Conservation (phyloP, 108 stramenopile genomes). For the Discostella pseudostelligera region DNA sequence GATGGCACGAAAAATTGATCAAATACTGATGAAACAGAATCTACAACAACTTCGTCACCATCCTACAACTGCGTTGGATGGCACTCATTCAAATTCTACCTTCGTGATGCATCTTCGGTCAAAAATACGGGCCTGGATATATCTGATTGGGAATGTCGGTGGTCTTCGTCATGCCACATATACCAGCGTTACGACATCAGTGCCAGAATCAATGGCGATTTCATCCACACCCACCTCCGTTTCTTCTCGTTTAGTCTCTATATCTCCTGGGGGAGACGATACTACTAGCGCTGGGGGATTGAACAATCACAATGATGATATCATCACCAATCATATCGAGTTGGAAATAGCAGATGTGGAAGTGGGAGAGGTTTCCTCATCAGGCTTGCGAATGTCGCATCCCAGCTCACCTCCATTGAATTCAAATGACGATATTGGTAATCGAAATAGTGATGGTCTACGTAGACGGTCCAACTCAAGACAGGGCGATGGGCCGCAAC, state of each 20-base stretch:
- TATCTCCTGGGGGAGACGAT: too few species aligned
- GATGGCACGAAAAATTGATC: conserved; percentile 36
- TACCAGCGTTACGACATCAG: conserved; percentile 9
- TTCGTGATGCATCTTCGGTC: not conserved
- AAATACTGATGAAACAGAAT: conserved; percentile 11
- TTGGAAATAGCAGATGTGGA: conserved; percentile 1
- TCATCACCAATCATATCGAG: not conserved
- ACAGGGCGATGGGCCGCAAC: not conserved
- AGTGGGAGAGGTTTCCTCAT: not conserved
- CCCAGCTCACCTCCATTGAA: conserved; percentile 7
- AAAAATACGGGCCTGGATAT: too few species aligned
- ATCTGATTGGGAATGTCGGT: too few species aligned
- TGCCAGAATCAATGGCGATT: not conserved
- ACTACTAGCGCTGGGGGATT: too few species aligned
- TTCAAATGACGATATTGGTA: too few species aligned
- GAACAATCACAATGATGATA: not conserved
- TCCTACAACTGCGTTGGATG: not conserved
- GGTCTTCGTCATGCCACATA: not conserved
- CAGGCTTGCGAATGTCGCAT: not conserved
- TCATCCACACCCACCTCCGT: not conserved
- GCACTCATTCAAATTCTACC: conserved; percentile 1
- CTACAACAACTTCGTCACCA: not conserved
- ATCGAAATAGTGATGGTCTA: conserved; percentile 8
- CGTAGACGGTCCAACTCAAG: conserved; percentile 3
- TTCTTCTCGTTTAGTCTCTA: not conserved